Evolutionary conservation across 306 rosid genomes (phyloP).

Genomic region (Dalbergia oliveri): DNA sequence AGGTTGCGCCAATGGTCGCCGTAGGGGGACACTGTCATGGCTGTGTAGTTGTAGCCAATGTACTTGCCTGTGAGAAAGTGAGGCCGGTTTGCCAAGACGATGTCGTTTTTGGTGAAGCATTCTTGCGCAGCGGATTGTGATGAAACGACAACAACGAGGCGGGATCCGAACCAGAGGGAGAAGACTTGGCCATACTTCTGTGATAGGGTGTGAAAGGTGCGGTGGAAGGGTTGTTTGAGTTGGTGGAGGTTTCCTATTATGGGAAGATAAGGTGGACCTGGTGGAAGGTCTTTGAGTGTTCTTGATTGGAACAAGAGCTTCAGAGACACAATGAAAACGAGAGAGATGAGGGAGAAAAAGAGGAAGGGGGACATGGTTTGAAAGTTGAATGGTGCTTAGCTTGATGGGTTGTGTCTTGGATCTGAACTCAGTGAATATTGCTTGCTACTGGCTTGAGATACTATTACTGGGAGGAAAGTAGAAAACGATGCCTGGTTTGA

Average conservation of each 20-base stretch:
- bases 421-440: neutral
- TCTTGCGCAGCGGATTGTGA: constrained; percentile 52
- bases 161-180: constrained; percentile 48
- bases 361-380: neutral
- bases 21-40: constrained; percentile 36
- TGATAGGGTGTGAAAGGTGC: constrained; percentile 45
- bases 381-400: neutral
- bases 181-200: constrained; percentile 51
- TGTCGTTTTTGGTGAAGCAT: constrained; percentile 70
- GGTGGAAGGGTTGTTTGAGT: constrained; percentile 53
- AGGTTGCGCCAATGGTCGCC: constrained; percentile 81
- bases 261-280: constrained; percentile 60
- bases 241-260: constrained; percentile 69
- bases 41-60: constrained; percentile 58
- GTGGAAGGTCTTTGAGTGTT: constrained; percentile 56
- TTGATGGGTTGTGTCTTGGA: neutral
- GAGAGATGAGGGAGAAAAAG: constrained; percentile 9
- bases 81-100: constrained; percentile 67
- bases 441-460: neutral
- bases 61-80: constrained; percentile 42
- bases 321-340: constrained; percentile 20
- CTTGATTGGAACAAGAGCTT: constrained; percentile 27
- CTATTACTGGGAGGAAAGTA: no score
- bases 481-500: neutral
- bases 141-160: constrained; percentile 54